Evolutionary conservation across 805 yeast genomes (phyloP).

Genomic region (Yarrowia porcina): DNA sequence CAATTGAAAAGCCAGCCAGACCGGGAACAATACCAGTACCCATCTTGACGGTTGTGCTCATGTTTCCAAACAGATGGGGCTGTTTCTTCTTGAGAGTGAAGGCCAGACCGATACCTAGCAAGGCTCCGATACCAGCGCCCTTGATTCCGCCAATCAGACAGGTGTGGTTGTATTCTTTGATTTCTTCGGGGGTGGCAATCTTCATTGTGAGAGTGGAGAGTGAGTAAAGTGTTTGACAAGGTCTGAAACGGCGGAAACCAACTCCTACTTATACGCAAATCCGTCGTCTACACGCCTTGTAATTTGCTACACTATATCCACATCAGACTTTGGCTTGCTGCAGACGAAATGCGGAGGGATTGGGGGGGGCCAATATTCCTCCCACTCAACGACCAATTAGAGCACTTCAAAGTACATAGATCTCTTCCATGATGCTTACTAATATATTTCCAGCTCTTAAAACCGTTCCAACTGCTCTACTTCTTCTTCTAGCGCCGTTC

Average conservation of each 20-base stretch:
- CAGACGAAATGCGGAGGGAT: not conserved
- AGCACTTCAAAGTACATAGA: not conserved
- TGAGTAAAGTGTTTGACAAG: not conserved
- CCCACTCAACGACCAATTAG: too few relatives aligned
- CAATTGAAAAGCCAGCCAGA: slow-evolving; percentile 55
- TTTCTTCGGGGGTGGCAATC: slow-evolving; percentile 62
- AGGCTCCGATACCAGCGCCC: slow-evolving; percentile 57
- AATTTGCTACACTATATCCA: slow-evolving; percentile 1
- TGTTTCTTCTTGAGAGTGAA: slow-evolving; percentile 47
- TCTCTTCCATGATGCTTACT: not conserved
- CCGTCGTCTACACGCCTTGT: slow-evolving; percentile 3
- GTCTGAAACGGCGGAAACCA: not conserved
- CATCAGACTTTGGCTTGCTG: slow-evolving; percentile 18
- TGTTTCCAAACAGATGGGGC: slow-evolving; percentile 32
- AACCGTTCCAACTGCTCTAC: not conserved
- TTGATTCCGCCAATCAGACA: slow-evolving; percentile 58
- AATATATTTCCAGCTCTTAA: not conserved
- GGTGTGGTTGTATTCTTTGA: slow-evolving; percentile 59
- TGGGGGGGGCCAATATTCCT: too few relatives aligned
- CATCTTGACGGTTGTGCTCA: slow-evolving; percentile 44
- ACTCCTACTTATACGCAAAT: not conserved
- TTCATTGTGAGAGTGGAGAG: slow-evolving; percentile 49
- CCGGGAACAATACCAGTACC: slow-evolving; percentile 70
- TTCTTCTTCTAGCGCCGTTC: not conserved
- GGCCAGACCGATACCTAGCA: slow-evolving; percentile 54